Evolutionary conservation across 2,329 filamentous ascomycete genomes (phyloP), one percentile per base, ranked within the genome.

Genomic region (Fusarium penzigii): DNA sequence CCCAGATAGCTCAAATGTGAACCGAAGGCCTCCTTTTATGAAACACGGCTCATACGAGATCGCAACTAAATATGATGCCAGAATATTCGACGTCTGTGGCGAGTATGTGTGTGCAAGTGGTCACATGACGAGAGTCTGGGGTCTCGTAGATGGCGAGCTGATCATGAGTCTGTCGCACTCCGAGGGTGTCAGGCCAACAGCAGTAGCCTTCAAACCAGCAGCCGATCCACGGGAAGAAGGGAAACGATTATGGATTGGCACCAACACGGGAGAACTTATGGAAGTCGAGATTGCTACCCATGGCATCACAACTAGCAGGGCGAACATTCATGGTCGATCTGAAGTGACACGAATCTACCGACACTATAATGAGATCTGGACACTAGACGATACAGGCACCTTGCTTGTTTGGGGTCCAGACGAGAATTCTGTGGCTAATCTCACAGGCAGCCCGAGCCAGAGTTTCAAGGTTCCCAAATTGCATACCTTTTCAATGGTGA

Each of bases 291-390:
- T 97, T 49, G 75, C 79, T 2, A 86, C 85, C 1, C 87, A 92
- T 65, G 84, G 81, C 36, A 78, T 96, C 42, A 78, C 90, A 13
- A 78, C 81, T 29, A 88, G 81, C 16, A 90, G 88, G 63, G 74
- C 82, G 2, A 85, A 79, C 46, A 89, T 89, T 2, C 94, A 97
- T 64, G 84, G 86, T 8, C 85, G 90, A 40, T 81, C 85, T 55
- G 90, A 96, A 61, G 82, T 99, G 46, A 83, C 90, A 57, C 90
- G 86, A 63, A 96, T 99, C 40, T 88, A 90, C 67, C 85, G 94
- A 39, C 88, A 95, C 69, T 87, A 85, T 56, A 90, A 91, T 60
- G 90, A 97, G 65, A 83, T 99, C 69, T 99, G 94, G 94, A 92
- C 92, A 0, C 71, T 99, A 44, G 94, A 97, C 68, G 92, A 97